These are phyloP conservation scores for Castanea mollissima DNA, from an alignment of 306 rosid genomes.

Conservation along the genomic window DNA sequence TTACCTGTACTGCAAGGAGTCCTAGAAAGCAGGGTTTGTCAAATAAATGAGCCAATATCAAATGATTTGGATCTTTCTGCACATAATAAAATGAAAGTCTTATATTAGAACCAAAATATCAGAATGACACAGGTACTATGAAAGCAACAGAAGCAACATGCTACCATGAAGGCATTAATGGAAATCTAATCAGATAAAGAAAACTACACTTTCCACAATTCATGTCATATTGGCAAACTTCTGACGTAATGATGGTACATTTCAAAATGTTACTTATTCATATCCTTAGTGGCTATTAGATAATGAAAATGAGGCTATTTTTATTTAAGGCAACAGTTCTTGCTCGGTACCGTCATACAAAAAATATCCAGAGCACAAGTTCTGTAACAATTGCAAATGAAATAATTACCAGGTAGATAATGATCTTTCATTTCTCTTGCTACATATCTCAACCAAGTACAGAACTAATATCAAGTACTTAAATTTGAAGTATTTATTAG, in stretches of 20 bases:
- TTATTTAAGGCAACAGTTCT: background rate
- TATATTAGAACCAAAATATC: conserved; percentile 2
- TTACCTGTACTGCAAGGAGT: conserved; percentile 79
- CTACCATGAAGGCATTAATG: background rate
- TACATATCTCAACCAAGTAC: background rate
- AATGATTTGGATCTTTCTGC: conserved; percentile 67
- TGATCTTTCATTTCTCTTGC: background rate
- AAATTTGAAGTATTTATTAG: conserved; percentile 12
- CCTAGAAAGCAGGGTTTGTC: conserved; percentile 94
- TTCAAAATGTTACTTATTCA: background rate
- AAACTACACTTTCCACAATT: background rate
- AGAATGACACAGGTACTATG: background rate
- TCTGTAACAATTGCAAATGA: background rate
- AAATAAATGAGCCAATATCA: conserved; percentile 75
- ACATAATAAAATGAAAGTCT: conserved; percentile 6
- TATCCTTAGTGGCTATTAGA: background rate
- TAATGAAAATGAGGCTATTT: background rate
- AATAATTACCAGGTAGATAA: background rate
- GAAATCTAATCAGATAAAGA: background rate
- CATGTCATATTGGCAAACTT: background rate
- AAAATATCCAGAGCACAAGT: background rate
- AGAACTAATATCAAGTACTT: background rate
- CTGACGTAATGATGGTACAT: background rate
- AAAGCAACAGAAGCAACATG: background rate
- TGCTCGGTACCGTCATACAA: background rate